phyloP scores from a whole-genome alignment of 2,329 filamentous ascomycete genomes.

The Venturia asperata region DNA sequence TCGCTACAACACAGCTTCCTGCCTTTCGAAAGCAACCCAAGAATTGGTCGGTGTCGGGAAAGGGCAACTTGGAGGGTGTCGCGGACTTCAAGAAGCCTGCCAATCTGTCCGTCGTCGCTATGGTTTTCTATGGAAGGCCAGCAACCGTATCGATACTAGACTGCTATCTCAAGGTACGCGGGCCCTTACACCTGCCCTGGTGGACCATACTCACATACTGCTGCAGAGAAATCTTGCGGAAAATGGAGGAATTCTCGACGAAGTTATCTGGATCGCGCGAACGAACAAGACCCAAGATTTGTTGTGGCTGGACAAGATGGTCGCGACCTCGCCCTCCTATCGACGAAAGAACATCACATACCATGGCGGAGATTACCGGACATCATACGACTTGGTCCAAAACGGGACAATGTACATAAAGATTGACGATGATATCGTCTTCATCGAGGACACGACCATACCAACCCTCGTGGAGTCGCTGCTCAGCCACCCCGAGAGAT shows the following conservation, averaged over 20 bases:
- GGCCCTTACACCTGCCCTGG: not conserved
- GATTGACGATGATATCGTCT: constrained; percentile 40
- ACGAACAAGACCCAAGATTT: constrained; percentile 33
- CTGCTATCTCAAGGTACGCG: constrained; percentile 32
- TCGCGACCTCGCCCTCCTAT: constrained; percentile 30
- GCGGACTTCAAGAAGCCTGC: constrained; percentile 28
- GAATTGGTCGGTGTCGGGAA: constrained; percentile 39
- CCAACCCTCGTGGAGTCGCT: constrained; percentile 48
- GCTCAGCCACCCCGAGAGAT: constrained; percentile 44
- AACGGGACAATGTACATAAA: constrained; percentile 35
- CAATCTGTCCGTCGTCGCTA: constrained; percentile 31
- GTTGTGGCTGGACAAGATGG: constrained; percentile 31
- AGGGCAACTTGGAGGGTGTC: constrained; percentile 25
- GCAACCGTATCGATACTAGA: constrained; percentile 34
- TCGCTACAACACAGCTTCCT: constrained; percentile 3
- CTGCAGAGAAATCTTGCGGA: constrained; percentile 33
- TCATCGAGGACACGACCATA: constrained; percentile 41
- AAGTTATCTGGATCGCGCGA: constrained; percentile 38
- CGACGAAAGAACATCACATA: constrained; percentile 21
- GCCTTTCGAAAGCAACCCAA: constrained; percentile 24
- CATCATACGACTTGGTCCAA: constrained; percentile 22
- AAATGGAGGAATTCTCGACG: constrained; percentile 37
- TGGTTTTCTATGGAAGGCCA: constrained; percentile 35
- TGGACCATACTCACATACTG: not conserved
- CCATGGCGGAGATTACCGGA: constrained; percentile 23